Evolutionary conservation across 2,329 filamentous ascomycete genomes (phyloP).

Genomic region (Aureobasidium sp.): DNA sequence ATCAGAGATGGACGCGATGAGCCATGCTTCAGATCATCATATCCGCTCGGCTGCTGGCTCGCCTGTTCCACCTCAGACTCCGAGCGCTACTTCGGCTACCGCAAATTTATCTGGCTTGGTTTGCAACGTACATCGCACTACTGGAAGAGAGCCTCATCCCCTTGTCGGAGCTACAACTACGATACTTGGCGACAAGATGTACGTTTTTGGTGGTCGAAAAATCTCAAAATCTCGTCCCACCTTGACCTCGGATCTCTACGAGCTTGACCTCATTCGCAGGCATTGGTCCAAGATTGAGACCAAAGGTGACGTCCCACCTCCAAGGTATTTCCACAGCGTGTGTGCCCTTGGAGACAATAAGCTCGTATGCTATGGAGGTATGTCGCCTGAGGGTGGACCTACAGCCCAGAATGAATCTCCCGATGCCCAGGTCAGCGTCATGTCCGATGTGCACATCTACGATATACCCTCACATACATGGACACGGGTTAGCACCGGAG

Average conservation of each 20-base stretch:
- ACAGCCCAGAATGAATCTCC: constrained; percentile 42
- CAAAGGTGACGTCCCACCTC: constrained; percentile 76
- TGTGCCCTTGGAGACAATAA: constrained; percentile 91
- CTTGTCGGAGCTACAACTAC: constrained; percentile 94
- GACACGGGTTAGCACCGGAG: constrained; percentile 67
- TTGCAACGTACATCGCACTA: constrained; percentile 71
- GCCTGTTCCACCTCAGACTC: constrained; percentile 17
- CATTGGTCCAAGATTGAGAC: constrained; percentile 91
- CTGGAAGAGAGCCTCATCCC: constrained; percentile 82
- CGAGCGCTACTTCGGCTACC: constrained; percentile 30
- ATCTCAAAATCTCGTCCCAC: constrained; percentile 77
- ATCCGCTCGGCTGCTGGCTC: constrained; percentile 3
- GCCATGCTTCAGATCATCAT: constrained; percentile 20
- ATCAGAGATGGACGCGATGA: constrained; percentile 29
- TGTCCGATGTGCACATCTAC: constrained; percentile 97
- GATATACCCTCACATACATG: constrained; percentile 76
- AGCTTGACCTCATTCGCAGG: constrained; percentile 80
- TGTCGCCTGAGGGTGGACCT: constrained; percentile 82
- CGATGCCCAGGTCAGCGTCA: constrained; percentile 62
- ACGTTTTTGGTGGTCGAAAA: constrained; percentile 89
- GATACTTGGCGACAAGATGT: constrained; percentile 88
- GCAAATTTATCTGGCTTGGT: constrained; percentile 59
- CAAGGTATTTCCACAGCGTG: constrained; percentile 95
- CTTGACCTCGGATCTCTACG: constrained; percentile 84
- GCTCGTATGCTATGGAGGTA: constrained; percentile 94